Percentiles rank a stretch among this genome's conserved stretches.
These are phyloP conservation scores for Nakazawaea peltata DNA, from an alignment of 805 yeast genomes.

Conservation along the genomic window DNA sequence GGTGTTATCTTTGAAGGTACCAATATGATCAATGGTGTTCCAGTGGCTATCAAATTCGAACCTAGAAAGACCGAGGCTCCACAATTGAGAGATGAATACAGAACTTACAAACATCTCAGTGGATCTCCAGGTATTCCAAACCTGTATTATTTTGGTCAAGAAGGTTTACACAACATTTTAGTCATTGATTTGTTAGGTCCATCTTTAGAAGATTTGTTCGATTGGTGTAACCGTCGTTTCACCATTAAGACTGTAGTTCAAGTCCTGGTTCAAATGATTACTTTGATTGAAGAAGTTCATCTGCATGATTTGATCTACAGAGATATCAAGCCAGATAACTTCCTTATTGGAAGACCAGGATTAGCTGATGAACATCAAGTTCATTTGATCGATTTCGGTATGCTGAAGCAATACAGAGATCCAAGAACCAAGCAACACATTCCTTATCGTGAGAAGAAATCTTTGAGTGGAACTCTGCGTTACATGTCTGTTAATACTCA, in stretches of 20 bases:
- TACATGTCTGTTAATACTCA: slow-evolving; percentile 98
- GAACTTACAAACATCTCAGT: slow-evolving; percentile 83
- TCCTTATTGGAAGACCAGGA: slow-evolving; percentile 84
- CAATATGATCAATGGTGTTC: slow-evolving; percentile 82
- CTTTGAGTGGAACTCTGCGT: slow-evolving; percentile 96
- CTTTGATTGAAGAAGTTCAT: slow-evolving; percentile 80
- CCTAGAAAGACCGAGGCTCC: slow-evolving; percentile 98
- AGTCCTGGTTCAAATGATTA: slow-evolving; percentile 91
- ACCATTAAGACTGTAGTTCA: slow-evolving; percentile 83
- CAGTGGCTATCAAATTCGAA: slow-evolving; percentile 95
- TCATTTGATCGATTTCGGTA: slow-evolving; percentile 93
- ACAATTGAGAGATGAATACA: slow-evolving; percentile 90
- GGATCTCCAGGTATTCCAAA: slow-evolving; percentile 85
- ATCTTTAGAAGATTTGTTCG: slow-evolving; percentile 90
- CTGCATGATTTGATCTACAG: slow-evolving; percentile 87
- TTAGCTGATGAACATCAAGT: slow-evolving; percentile 78
- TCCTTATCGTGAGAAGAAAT: slow-evolving; percentile 93
- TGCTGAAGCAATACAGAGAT: slow-evolving; percentile 97
- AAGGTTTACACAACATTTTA: slow-evolving; percentile 90
- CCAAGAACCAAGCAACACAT: slow-evolving; percentile 93
- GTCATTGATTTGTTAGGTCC: slow-evolving; percentile 96
- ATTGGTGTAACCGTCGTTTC: slow-evolving; percentile 95
- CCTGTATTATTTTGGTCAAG: slow-evolving; percentile 98
- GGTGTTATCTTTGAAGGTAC: slow-evolving; percentile 97
- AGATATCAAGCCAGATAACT: slow-evolving; percentile 97